Evolutionary conservation across 805 yeast genomes (phyloP), one percentile per base, ranked within the genome.

Genomic region (Candida methanosorbosa): DNA sequence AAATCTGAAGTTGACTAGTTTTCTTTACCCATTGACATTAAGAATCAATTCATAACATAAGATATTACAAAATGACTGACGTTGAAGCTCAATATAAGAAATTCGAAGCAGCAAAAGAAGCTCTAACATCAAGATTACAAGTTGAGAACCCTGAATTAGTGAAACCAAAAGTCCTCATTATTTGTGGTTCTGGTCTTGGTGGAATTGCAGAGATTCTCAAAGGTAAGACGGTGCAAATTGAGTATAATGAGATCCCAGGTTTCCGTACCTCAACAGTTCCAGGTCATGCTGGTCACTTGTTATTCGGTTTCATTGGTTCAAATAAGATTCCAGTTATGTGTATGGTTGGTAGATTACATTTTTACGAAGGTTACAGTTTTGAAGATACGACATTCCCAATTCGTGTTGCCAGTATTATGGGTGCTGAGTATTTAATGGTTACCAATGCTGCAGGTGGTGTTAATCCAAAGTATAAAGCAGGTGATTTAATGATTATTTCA

Each of bases 371-470:
- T 1, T 81, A 86, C 57, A 66, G 74, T n/a, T 74, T 87, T 44
- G 74, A 72, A 39, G 83, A 81, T 35, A 80, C 95, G 1, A 85
- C 86, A 0, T 82, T 86, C 54, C 96, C 97, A 0, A 66, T 90
- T 14, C 70, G 98, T 38, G 78, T 82, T 18, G 75, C 94, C 35
- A 66, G 75, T 33, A 54, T 63, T 27, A 59, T 88, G 47, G 85
- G 81, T 0, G 75, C 79, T 20, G 57, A 66, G 30, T 64, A 68
- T 3, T 64, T 90, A 29, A 64, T 90, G 18, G 94, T 81, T 9
- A 90, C 97, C n/a, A 90, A 90, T 58, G 98, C 98, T 1, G 94
- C 96, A 2, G 98, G 97, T 30, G 97, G 96, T 1, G 57, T 82
- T 30, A 81, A 86, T 48, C 59, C 72, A 2, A 51, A 48, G 4